phyloP scores from a whole-genome alignment of 177 flowering plant species.

The Vitis hybrid region DNA sequence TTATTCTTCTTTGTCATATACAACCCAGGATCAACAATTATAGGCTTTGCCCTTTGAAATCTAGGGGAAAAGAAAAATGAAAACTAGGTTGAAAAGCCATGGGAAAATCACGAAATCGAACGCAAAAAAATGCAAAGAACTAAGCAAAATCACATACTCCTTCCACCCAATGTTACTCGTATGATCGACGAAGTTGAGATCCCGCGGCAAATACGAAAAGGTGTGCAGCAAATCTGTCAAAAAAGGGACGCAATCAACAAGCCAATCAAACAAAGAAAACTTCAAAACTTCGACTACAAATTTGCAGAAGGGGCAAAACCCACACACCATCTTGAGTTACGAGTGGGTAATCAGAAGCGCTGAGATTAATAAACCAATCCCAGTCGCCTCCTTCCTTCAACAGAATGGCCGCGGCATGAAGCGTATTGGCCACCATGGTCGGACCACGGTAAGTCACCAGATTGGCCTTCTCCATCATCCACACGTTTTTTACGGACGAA shows the following conservation, averaged over 20 bases:
- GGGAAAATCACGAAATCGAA: not conserved
- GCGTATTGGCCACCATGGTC: constrained; percentile 43
- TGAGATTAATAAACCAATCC: constrained; percentile 47
- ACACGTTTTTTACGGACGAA: constrained; percentile 23
- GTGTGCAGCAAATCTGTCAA: constrained; percentile 26
- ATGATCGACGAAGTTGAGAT: constrained; percentile 30
- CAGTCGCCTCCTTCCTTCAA: constrained; percentile 33
- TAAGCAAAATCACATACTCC: constrained; percentile 15
- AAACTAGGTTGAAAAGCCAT: no score
- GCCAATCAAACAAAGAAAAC: not conserved
- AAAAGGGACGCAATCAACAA: not conserved
- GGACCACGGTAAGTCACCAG: constrained; percentile 38
- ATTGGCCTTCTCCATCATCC: constrained; percentile 35
- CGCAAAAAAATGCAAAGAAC: not conserved
- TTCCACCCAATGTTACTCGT: constrained; percentile 28
- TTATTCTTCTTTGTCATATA: constrained; percentile 20
- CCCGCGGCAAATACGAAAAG: constrained; percentile 23
- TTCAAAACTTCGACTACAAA: no score
- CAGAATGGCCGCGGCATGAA: constrained; percentile 46
- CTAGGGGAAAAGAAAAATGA: constrained; percentile 1
- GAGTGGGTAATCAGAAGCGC: constrained; percentile 46
- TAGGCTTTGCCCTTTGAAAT: constrained; percentile 19
- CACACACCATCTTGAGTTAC: constrained; percentile 41
- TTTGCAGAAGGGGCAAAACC: not conserved
- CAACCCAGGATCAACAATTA: constrained; percentile 33